Conservation (phyloP, 1,139 yeast species). For the Yamadazyma triangularis region DNA sequence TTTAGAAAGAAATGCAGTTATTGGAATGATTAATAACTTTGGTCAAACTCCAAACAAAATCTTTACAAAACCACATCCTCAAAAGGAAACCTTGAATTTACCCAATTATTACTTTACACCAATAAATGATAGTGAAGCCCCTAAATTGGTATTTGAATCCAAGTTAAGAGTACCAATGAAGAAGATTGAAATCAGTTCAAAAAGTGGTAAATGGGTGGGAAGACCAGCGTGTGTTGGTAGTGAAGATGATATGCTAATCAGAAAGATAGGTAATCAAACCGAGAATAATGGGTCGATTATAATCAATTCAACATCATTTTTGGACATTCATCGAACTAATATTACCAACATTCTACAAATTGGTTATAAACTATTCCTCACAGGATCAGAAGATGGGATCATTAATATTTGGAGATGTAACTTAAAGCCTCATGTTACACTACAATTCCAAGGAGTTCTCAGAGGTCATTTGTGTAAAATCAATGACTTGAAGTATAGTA, state of each 20-base stretch:
- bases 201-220: constrained; percentile 43
- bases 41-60: constrained; percentile 84
- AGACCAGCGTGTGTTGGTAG: constrained; percentile 34
- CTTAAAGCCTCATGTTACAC: constrained; percentile 18
- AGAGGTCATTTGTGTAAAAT: constrained; percentile 52
- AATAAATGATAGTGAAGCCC: constrained; percentile 17
- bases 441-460: constrained; percentile 44
- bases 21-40: constrained; percentile 82
- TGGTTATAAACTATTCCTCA: constrained; percentile 39
- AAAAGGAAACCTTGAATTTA: constrained; percentile 33
- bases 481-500: constrained; percentile 37
- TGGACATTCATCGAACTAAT: constrained; percentile 35
- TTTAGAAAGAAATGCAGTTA: constrained; percentile 65
- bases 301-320: constrained; percentile 39
- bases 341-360: constrained; percentile 33
- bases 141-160: constrained; percentile 33
- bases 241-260: constrained; percentile 37
- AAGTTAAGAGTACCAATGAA: constrained; percentile 31
- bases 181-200: constrained; percentile 34
- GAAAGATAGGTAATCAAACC: constrained; percentile 24
- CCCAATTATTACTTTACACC: constrained; percentile 31
- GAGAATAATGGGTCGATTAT: constrained; percentile 31
- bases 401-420: constrained; percentile 51
- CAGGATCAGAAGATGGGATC: constrained; percentile 54
- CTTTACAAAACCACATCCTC: constrained; percentile 61